Evolutionary conservation across 768 basidiomycete genomes (phyloP).

Genomic region (Rhizopogon sp.): DNA sequence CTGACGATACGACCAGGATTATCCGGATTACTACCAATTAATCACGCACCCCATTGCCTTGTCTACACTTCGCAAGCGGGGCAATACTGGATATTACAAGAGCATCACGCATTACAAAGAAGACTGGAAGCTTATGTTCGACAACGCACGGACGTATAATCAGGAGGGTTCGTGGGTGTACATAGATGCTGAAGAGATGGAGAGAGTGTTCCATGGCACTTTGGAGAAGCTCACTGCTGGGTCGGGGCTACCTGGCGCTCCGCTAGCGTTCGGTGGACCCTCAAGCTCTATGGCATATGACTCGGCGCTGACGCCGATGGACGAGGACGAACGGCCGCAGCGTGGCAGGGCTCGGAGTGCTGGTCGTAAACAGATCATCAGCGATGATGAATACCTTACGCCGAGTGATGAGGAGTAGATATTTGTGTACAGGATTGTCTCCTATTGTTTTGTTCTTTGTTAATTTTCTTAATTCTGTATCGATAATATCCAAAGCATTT

Average conservation of each 20-base stretch:
- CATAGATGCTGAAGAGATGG: slow-evolving; percentile 90
- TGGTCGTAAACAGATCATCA: slow-evolving; percentile 69
- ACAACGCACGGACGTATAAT: slow-evolving; percentile 91
- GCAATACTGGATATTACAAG: slow-evolving; percentile 65
- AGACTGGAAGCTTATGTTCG: slow-evolving; percentile 90
- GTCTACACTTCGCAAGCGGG: slow-evolving; percentile 77
- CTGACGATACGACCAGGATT: slow-evolving; percentile 48
- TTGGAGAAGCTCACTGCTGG: slow-evolving; percentile 62
- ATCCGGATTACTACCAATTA: slow-evolving; percentile 89
- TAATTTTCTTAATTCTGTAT: slow-evolving; percentile 1
- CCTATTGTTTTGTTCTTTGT: not conserved
- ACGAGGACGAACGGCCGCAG: slow-evolving; percentile 67
- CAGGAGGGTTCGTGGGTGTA: slow-evolving; percentile 95
- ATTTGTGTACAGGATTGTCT: slow-evolving; percentile 13
- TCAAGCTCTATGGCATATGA: slow-evolving; percentile 43
- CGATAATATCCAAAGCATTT: not conserved
- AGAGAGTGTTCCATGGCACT: slow-evolving; percentile 75
- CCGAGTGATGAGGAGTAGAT: slow-evolving; percentile 67
- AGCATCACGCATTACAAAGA: slow-evolving; percentile 63
- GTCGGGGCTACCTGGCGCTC: slow-evolving; percentile 72
- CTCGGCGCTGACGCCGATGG: slow-evolving; percentile 74
- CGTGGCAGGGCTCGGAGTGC: slow-evolving; percentile 53
- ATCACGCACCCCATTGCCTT: slow-evolving; percentile 88
- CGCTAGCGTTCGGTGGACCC: slow-evolving; percentile 27
- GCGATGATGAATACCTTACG: slow-evolving; percentile 68